A percentile compares a stretch with the other conserved stretches of the same genome.
These are phyloP conservation scores for Filosporella fistucella DNA, from an alignment of 495 filamentous ascomycete genomes.

Conservation along the genomic window DNA sequence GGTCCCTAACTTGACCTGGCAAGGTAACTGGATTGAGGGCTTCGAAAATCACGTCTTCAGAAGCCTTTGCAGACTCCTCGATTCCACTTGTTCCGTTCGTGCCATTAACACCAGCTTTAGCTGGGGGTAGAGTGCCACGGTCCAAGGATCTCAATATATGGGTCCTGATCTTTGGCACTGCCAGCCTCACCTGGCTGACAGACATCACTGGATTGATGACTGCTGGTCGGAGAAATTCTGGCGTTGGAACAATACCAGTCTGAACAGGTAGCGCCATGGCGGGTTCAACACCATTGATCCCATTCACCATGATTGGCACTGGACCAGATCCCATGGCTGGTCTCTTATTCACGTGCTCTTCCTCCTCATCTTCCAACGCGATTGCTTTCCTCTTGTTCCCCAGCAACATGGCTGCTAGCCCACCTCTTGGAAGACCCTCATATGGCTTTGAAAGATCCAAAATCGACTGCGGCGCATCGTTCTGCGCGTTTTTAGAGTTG, in stretches of 20 bases:
- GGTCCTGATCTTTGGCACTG: constrained; percentile 80
- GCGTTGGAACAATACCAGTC: constrained; percentile 65
- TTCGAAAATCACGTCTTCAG: constrained; percentile 66
- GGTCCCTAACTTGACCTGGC: constrained; percentile 53
- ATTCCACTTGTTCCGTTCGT: constrained; percentile 37
- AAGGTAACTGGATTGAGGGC: constrained; percentile 54
- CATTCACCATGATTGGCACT: constrained; percentile 69
- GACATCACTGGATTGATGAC: constrained; percentile 74
- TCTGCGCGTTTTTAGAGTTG: constrained; percentile 52
- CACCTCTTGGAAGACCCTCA: constrained; percentile 88
- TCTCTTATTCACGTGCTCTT: constrained; percentile 59
- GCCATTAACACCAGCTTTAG: constrained; percentile 35
- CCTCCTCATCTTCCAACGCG: constrained; percentile 58
- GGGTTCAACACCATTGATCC: constrained; percentile 69
- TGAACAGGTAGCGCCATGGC: constrained; percentile 47
- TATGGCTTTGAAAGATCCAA: constrained; percentile 92
- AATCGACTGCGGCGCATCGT: constrained; percentile 76
- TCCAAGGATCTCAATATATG: constrained; percentile 62
- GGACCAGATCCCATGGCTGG: constrained; percentile 56
- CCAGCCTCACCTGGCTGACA: constrained; percentile 81
- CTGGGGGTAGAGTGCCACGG: constrained; percentile 32
- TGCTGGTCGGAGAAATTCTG: constrained; percentile 84
- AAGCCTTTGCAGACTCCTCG: constrained; percentile 55
- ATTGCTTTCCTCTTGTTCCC: constrained; percentile 89
- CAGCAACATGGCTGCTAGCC: constrained; percentile 75